Evolutionary conservation across 2,329 filamentous ascomycete genomes (phyloP).

Genomic region (Fusarium dimerum): DNA sequence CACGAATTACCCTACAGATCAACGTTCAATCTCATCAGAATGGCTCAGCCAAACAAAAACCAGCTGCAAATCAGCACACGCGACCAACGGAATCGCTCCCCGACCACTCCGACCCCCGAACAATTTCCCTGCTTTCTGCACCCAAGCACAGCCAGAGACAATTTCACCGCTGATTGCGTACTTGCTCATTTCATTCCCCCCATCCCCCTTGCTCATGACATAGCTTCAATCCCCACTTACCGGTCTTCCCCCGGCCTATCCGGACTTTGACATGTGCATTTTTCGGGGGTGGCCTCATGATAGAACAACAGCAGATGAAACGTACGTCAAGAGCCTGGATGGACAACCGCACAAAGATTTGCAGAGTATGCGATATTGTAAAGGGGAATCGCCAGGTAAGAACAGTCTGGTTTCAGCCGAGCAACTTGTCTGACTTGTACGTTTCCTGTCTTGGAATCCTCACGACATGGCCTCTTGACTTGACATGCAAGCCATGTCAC

Average conservation of each 20-base stretch:
- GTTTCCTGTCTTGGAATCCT: neutral
- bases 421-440: neutral
- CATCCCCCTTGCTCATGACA: neutral
- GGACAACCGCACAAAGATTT: conserved; percentile 11
- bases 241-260: neutral
- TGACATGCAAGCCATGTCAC: conserved; percentile 4
- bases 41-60: neutral
- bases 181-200: too few relatives aligned
- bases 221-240: neutral
- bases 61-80: neutral
- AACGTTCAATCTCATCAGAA: neutral
- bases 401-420: neutral
- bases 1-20: neutral
- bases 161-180: neutral
- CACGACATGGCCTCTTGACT: neutral
- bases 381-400: neutral
- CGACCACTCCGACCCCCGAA: neutral
- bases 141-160: neutral
- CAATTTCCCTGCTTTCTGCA: neutral
- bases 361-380: conserved; percentile 2
- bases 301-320: conserved; percentile 11
- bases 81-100: neutral
- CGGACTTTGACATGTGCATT: neutral
- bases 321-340: conserved; percentile 3
- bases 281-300: conserved; percentile 11